Conservation (phyloP, 2,329 filamentous ascomycete species). For the Sclerotinia sclerotiorum region DNA sequence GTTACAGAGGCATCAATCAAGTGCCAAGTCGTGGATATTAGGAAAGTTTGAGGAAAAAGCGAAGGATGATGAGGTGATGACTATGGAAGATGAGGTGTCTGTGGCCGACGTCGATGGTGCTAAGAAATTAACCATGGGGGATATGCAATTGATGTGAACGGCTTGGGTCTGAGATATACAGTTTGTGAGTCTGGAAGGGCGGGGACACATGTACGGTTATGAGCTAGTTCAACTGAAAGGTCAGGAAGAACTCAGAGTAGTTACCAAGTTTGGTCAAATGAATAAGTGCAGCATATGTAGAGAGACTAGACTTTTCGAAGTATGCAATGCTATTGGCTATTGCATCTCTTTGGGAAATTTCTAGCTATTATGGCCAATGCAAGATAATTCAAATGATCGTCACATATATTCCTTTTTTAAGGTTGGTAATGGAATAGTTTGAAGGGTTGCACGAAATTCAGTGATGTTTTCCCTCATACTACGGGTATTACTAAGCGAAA, state of each 20-base stretch:
- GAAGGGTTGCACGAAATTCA: background rate
- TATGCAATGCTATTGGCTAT: background rate
- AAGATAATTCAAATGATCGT: background rate
- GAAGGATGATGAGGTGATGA: slow-evolving; percentile 25
- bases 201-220: background rate
- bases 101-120: background rate
- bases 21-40: slow-evolving; percentile 54
- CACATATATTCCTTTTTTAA: too few species aligned
- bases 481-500: slow-evolving; percentile 7
- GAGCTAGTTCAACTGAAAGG: background rate
- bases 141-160: background rate
- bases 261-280: background rate
- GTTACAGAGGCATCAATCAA: slow-evolving; percentile 55
- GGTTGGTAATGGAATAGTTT: too few species aligned
- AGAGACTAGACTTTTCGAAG: background rate
- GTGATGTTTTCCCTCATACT: background rate
- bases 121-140: background rate
- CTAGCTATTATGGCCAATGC: background rate
- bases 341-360: background rate
- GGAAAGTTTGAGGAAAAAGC: slow-evolving; percentile 26
- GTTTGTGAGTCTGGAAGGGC: background rate
- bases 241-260: background rate
- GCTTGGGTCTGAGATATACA: background rate
- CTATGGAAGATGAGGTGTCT: slow-evolving; percentile 19
- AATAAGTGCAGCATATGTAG: background rate